Evolutionary conservation across 139 green algal genomes (phyloP).

Genomic region (Coccomyxa sp.): DNA sequence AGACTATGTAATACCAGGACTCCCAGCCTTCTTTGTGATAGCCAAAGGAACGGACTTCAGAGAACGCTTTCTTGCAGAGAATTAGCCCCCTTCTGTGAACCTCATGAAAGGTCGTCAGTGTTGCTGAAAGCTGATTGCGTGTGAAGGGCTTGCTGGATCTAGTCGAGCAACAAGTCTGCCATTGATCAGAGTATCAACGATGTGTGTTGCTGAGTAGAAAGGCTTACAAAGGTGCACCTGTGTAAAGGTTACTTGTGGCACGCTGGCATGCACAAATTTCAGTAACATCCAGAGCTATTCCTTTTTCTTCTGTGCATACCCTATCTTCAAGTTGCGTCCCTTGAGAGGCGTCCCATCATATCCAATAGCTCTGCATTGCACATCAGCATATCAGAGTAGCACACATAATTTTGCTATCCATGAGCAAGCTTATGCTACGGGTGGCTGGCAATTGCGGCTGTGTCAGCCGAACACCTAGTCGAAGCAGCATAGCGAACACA

Average conservation of each 20-base stretch:
- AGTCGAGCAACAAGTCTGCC: too few species aligned
- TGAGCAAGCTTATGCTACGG: not conserved
- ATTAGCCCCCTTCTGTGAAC: constrained; percentile 24
- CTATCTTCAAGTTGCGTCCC: constrained; percentile 60
- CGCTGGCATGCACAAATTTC: too few species aligned
- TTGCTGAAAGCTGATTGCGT: too few species aligned
- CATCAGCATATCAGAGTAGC: not conserved
- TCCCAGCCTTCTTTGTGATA: constrained; percentile 83
- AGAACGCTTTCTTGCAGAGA: constrained; percentile 54
- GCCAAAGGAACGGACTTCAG: constrained; percentile 53
- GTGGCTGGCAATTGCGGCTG: not conserved
- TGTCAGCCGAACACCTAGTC: not conserved
- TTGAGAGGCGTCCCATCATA: constrained; percentile 53
- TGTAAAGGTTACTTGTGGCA: too few species aligned
- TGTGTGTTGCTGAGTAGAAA: too few species aligned
- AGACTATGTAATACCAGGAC: constrained; percentile 67
- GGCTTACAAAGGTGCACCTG: too few species aligned
- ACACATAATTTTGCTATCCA: constrained; percentile 2
- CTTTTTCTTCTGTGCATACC: constrained; percentile 69
- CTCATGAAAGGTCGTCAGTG: too few species aligned
- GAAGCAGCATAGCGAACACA: not conserved
- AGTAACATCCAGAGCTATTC: too few species aligned
- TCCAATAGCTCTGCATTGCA: constrained; percentile 42
- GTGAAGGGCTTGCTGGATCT: too few species aligned
- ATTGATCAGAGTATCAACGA: too few species aligned